A percentile compares a stretch with the other conserved stretches of the same genome.
These are phyloP conservation scores for Cladophialophora psammophila DNA, from an alignment of 2,329 filamentous ascomycete genomes.

Conservation along the genomic window DNA sequence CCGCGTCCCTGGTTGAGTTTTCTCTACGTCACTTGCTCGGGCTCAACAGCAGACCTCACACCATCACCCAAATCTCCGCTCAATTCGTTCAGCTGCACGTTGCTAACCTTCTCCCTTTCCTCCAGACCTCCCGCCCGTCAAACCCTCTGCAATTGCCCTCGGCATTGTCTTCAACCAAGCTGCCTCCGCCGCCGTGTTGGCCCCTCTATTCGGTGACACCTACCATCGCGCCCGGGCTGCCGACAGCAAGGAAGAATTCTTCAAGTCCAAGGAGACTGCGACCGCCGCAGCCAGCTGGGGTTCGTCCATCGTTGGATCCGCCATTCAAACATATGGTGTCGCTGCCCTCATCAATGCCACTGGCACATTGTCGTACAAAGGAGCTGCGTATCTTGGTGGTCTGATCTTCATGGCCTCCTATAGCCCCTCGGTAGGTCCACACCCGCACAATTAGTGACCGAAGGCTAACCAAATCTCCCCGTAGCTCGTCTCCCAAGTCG, in stretches of 20 bases:
- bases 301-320: slow-evolving; percentile 86
- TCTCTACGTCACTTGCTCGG: slow-evolving; percentile 30
- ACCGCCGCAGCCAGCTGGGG: slow-evolving; percentile 89
- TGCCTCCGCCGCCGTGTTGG: slow-evolving; percentile 84
- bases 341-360: slow-evolving; percentile 93
- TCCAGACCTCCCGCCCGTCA: slow-evolving; percentile 78
- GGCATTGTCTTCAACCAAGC: slow-evolving; percentile 96
- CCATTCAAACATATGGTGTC: slow-evolving; percentile 87
- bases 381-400: slow-evolving; percentile 88
- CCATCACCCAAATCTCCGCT: slow-evolving; percentile 9
- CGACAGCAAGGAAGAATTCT: slow-evolving; percentile 96
- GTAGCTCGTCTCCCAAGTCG: slow-evolving; percentile 83
- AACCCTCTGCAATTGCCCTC: slow-evolving; percentile 96
- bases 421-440: slow-evolving; percentile 64
- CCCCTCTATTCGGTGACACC: slow-evolving; percentile 90
- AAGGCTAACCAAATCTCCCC: background rate
- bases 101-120: slow-evolving; percentile 24
- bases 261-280: slow-evolving; percentile 89
- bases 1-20: background rate
- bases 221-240: slow-evolving; percentile 90
- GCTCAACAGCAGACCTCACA: slow-evolving; percentile 15
- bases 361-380: slow-evolving; percentile 94
- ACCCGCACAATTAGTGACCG: slow-evolving; percentile 56
- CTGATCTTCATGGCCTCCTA: slow-evolving; percentile 92
- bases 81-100: slow-evolving; percentile 1